These are phyloP conservation scores for Sugiyamaella marilandica DNA, from an alignment of 805 yeast genomes.

Conservation along the genomic window DNA sequence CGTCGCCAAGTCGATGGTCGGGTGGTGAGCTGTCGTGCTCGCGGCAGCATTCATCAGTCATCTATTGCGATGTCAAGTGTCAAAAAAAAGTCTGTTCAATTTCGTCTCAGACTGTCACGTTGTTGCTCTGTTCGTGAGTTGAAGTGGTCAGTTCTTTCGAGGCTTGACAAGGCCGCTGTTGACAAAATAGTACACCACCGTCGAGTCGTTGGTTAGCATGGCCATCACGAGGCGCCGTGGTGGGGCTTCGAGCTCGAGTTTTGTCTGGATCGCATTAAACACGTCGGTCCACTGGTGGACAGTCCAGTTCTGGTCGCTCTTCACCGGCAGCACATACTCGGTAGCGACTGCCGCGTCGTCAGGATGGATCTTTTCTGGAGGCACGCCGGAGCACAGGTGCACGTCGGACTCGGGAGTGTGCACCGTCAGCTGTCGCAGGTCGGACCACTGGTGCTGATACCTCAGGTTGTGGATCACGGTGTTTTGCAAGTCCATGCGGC, in stretches of 20 bases:
- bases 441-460: conserved; percentile 37
- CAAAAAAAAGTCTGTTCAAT: no score
- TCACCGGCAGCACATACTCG: conserved; percentile 28
- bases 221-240: conserved; percentile 36
- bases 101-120: no score
- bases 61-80: no score
- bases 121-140: no score
- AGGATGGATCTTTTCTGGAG: conserved; percentile 34
- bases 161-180: conserved; percentile 37
- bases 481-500: conserved; percentile 4
- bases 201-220: conserved; percentile 38
- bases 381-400: conserved; percentile 28
- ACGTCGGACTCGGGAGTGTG: conserved; percentile 9
- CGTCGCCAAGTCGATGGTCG: background rate
- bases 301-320: conserved; percentile 31
- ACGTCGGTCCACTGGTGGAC: conserved; percentile 31
- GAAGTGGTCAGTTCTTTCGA: conserved; percentile 30
- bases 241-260: conserved; percentile 8
- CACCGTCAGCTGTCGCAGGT: conserved; percentile 20
- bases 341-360: conserved; percentile 17
- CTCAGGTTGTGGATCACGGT: conserved; percentile 25
- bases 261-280: conserved; percentile 26
- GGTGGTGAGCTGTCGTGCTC: no score
- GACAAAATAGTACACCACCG: conserved; percentile 41
- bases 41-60: no score